Conservation (phyloP, 2,329 filamentous ascomycete species). For the Dactylellina sp. region DNA sequence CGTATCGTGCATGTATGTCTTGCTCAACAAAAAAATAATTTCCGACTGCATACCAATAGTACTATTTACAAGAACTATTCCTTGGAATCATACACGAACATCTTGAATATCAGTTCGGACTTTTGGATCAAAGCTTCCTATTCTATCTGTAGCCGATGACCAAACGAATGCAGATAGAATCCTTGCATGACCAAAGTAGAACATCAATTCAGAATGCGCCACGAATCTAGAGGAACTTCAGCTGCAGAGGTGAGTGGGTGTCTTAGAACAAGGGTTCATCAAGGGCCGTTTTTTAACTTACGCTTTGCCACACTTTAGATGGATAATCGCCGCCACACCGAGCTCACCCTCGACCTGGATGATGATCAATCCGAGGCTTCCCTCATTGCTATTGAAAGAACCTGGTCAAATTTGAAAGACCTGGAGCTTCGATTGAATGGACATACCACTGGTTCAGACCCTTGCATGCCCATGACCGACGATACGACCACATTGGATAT, state of each 20-base stretch:
- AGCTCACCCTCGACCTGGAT: constrained; percentile 19
- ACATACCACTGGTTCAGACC: constrained; percentile 8
- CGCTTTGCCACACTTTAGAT: constrained; percentile 40
- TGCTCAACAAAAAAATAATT: not conserved
- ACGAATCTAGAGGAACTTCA: constrained; percentile 19
- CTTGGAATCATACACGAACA: not conserved
- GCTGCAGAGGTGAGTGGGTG: constrained; percentile 28
- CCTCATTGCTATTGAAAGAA: constrained; percentile 30
- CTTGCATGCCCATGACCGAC: not conserved
- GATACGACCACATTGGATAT: too few species aligned
- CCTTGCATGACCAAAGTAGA: constrained; percentile 30
- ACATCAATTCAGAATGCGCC: constrained; percentile 31
- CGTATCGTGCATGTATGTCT: not conserved
- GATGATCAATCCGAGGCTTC: constrained; percentile 9
- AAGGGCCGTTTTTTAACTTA: not conserved
- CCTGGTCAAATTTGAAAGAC: constrained; percentile 25
- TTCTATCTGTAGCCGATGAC: constrained; percentile 45
- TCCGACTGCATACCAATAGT: not conserved
- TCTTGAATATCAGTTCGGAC: constrained; percentile 21
- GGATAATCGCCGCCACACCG: constrained; percentile 22
- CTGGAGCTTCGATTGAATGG: constrained; percentile 26
- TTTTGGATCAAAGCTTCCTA: constrained; percentile 33
- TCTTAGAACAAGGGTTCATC: constrained; percentile 3
- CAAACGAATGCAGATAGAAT: constrained; percentile 41
- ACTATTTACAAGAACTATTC: not conserved